Evolutionary conservation across 1,139 yeast genomes (phyloP).

Genomic region (Geotrichum australiense): DNA sequence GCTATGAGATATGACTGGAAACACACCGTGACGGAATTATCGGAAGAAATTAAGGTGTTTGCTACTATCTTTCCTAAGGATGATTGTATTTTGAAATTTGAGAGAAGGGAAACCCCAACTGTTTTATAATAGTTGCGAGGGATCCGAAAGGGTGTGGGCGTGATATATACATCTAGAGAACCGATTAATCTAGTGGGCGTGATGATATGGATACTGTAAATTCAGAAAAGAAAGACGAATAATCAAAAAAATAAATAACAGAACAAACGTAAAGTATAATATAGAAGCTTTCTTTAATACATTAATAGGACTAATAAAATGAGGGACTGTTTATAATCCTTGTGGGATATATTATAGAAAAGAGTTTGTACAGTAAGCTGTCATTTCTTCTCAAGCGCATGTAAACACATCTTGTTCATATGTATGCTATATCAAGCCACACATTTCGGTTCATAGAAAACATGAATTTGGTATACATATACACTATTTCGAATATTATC

Average conservation of each 20-base stretch:
- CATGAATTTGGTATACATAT: too few species aligned
- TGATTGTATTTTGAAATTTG: constrained; percentile 76
- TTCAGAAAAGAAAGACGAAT: neutral
- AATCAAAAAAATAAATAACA: neutral
- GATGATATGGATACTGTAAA: neutral
- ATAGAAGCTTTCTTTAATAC: neutral
- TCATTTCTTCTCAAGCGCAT: too few species aligned
- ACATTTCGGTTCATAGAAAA: too few species aligned
- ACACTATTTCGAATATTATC: too few species aligned
- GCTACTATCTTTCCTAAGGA: constrained; percentile 98
- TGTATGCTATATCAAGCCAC: too few species aligned
- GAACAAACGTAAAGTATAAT: neutral
- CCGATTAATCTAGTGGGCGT: neutral
- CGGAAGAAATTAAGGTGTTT: constrained; percentile 90
- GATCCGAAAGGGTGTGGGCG: constrained; percentile 6
- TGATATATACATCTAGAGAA: neutral
- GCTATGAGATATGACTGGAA: constrained; percentile 69
- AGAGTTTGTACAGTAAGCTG: too few species aligned
- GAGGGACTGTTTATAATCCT: neutral
- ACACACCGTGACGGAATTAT: constrained; percentile 73
- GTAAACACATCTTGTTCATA: too few species aligned
- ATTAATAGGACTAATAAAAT: constrained; percentile 1
- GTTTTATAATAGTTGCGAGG: constrained; percentile 10
- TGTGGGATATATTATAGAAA: too few species aligned
- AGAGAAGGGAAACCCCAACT: constrained; percentile 28